Evolutionary conservation across 75 land plant genomes (phyloP), one percentile per base, ranked within the genome.

Genomic region (Cryptomeria japonica): DNA sequence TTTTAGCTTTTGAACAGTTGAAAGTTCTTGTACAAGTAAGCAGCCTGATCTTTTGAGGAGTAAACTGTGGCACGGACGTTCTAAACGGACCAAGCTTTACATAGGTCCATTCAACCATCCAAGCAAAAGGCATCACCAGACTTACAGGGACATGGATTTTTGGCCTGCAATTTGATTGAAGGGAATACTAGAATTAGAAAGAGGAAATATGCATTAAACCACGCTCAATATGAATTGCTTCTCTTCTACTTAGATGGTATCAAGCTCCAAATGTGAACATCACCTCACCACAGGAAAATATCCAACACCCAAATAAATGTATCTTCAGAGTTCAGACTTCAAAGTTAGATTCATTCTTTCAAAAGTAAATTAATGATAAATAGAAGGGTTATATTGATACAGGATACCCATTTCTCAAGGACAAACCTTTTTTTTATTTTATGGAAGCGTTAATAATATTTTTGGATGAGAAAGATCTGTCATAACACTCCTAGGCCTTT

Each of bases 81-180:
- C 99, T 96, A 90, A 90, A 91, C 4, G 91, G 93, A 32, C 93
- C 93, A n/a, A 98, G 88, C 55, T 89, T n/a, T 87, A 91, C 92
- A 83, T 92, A 94, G 2, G 89, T 87, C 91, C 88, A 93, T 83
- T 96, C 96, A 42, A 93, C 95, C 39, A 95, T 22, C 49, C 91
- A 89, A 84, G 99, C 99, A 84, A 98, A 89, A 11, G 97, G 97
- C 93, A 98, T 92, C 88, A 97, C 87, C 83, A 97, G 86, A 76
- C 76, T 75, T 15, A 89, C 92, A 70, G 99, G 96, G 9, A 98
- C 87, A 87, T 93, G 93, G 73, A 90, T 91, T 73, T 91, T 91
- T 51, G 99, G 99, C 93, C 97, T 97, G 94, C 51, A 92, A 84
- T 61, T 79, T 36, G 42, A 82, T 82, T 46, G 46, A 42, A 46